phyloP scores from a whole-genome alignment of 768 basidiomycete genomes.

The Saitozyma sp. region DNA sequence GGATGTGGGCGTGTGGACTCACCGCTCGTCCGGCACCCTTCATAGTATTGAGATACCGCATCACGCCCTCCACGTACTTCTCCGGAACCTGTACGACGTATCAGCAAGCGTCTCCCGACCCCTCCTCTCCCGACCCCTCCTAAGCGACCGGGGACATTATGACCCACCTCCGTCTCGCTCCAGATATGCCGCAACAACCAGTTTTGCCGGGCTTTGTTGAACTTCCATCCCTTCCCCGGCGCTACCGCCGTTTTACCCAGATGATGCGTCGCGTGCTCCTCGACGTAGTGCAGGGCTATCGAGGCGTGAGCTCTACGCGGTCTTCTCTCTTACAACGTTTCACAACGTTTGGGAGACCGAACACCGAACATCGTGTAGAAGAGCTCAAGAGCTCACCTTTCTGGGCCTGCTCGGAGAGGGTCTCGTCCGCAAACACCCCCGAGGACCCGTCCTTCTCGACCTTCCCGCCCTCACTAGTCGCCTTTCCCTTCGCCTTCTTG shows the following conservation, averaged over 20 bases:
- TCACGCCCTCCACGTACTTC: conserved; percentile 34
- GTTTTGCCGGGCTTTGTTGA: conserved; percentile 44
- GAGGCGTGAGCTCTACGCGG: too few relatives aligned
- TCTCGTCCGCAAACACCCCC: conserved; percentile 7
- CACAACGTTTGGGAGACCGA: too few relatives aligned
- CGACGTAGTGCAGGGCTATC: too few relatives aligned
- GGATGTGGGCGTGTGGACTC: conserved; percentile 15
- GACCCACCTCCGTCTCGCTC: conserved; percentile 27
- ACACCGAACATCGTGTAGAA: too few relatives aligned
- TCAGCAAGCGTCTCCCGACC: neutral
- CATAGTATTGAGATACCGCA: conserved; percentile 37
- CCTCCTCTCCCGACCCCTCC: too few relatives aligned
- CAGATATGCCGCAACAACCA: conserved; percentile 39
- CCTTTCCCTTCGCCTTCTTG: conserved; percentile 7
- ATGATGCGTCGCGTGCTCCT: too few relatives aligned
- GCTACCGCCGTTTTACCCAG: neutral
- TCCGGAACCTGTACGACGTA: conserved; percentile 26
- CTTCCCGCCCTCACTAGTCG: neutral
- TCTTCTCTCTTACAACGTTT: too few relatives aligned
- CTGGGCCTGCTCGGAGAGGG: conserved; percentile 36
- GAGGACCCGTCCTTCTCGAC: neutral
- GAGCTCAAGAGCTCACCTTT: conserved; percentile 32
- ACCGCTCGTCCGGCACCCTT: conserved; percentile 31
- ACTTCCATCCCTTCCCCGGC: conserved; percentile 36
- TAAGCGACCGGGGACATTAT: neutral